Evolutionary conservation across 169 alveolate species (phyloP).

Genomic region (Plasmodium berghei): DNA sequence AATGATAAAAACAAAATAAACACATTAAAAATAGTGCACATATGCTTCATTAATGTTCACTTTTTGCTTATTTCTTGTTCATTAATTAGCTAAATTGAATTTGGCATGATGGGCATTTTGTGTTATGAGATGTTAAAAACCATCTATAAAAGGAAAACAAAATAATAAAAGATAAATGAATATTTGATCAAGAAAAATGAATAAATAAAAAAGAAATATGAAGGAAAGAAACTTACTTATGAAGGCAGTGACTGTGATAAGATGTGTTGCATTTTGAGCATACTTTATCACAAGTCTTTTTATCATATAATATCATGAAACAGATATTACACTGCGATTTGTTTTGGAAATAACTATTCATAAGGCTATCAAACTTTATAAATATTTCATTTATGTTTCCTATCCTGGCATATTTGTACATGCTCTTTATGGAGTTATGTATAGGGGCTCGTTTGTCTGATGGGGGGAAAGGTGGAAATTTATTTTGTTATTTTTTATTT

Average conservation of each 20-base stretch:
- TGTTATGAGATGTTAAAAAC: constrained; percentile 75
- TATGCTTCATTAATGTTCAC: too few species aligned
- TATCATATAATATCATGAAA: constrained; percentile 45
- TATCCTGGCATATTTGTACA: constrained; percentile 64
- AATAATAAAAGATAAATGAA: background rate
- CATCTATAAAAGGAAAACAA: constrained; percentile 16
- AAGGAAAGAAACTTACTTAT: constrained; percentile 18
- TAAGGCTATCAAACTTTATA: constrained; percentile 44
- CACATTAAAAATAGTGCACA: too few species aligned
- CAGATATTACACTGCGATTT: constrained; percentile 68
- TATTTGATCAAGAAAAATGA: background rate
- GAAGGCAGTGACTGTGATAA: constrained; percentile 68
- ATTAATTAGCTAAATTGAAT: constrained; percentile 32
- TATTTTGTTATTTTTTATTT: too few species aligned
- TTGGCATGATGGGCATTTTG: constrained; percentile 76
- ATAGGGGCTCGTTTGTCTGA: constrained; percentile 48
- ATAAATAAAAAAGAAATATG: background rate
- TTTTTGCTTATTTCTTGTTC: too few species aligned
- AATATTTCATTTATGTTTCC: constrained; percentile 68
- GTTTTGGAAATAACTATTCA: constrained; percentile 62
- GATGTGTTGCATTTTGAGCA: constrained; percentile 53
- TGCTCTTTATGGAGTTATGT: constrained; percentile 63
- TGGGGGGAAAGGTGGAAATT: background rate
- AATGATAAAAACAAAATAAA: too few species aligned
- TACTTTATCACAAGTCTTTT: constrained; percentile 51